Base-by-base conservation (phyloP, 495 filamentous ascomycete species). In the Neurospora sp. region DNA sequence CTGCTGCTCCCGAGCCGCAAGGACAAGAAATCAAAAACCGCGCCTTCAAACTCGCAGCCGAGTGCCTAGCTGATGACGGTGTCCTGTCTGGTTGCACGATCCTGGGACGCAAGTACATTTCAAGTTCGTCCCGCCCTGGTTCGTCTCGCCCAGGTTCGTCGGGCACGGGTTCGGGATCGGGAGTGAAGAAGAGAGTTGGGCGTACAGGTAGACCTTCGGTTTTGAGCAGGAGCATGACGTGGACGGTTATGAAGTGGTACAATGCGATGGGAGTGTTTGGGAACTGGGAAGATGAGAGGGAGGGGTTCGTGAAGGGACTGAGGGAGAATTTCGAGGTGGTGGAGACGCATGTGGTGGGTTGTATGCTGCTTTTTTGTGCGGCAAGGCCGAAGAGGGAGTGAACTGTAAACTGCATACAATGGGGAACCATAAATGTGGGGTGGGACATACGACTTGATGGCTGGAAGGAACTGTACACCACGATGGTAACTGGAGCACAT, bases 221-320 rank as follows among this genome's bases (percentile, higher is more conserved):
- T 9, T 65, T 14, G 31, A 35, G 27, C 12, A 35, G 27, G 69
- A 38, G 71, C 69, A 71, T 82, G 77, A 80, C 68, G 74, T 79
- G 70, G 75, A 78, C 73, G 46, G 82, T 70, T 71, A 75, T 74
- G 74, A 76, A 37, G 69, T 74, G 38, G 59, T 86, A 76, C 69
- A 80, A 77, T 73, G 41, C 12, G 69, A 20, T 71, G 31, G 77
- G 80, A 38, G 69, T 75, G 31, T 79, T 79, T 22, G 73, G 74
- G 5, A 78, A 82, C 68, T 78, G 73, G 72, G 53, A 71, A 5
- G 77, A 80, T 71, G 73, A 9, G 39, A 70, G 53, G 46, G 78
- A 74, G 61, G 76, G 76, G n/a, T 82, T 84, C 71, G 82, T 83
- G 48, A 71, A 73, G 12, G 74, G 69, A 3, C 71, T 87, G 73